Evolutionary conservation across 2,329 filamentous ascomycete species (phyloP).

Genomic region (Pestalotiopsis sp.): DNA sequence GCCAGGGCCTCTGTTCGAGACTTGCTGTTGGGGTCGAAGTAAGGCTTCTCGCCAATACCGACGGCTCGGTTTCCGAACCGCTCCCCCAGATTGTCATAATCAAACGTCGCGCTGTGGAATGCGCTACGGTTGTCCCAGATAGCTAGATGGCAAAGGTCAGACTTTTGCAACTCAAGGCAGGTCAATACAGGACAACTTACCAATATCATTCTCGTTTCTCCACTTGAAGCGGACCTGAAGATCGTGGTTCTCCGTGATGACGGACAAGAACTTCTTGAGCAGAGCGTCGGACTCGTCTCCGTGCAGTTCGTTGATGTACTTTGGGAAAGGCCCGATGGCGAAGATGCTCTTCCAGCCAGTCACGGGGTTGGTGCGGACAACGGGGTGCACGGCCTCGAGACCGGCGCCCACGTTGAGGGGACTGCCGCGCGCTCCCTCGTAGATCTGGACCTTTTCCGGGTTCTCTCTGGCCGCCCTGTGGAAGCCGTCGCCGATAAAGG

Average conservation of each 20-base stretch:
- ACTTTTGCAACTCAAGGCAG: neutral
- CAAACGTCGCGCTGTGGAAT: slow-evolving; percentile 62
- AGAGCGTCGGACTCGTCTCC: slow-evolving; percentile 44
- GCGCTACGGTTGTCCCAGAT: slow-evolving; percentile 66
- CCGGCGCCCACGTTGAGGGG: slow-evolving; percentile 49
- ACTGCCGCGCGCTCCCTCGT: slow-evolving; percentile 37
- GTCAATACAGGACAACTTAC: slow-evolving; percentile 24
- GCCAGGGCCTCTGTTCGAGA: slow-evolving; percentile 33
- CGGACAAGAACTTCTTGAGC: slow-evolving; percentile 41
- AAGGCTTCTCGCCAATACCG: slow-evolving; percentile 57
- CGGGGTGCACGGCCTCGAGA: slow-evolving; percentile 53
- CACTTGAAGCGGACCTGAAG: slow-evolving; percentile 51
- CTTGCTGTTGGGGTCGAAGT: slow-evolving; percentile 52
- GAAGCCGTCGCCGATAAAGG: slow-evolving; percentile 42
- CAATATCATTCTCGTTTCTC: slow-evolving; percentile 45
- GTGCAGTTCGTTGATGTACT: slow-evolving; percentile 45
- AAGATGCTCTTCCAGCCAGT: slow-evolving; percentile 60
- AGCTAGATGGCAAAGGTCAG: slow-evolving; percentile 31
- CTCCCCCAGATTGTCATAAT: slow-evolving; percentile 55
- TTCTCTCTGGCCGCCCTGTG: slow-evolving; percentile 32
- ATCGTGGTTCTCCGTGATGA: slow-evolving; percentile 50
- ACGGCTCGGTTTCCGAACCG: slow-evolving; percentile 56
- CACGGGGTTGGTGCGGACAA: slow-evolving; percentile 63
- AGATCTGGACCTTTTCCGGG: slow-evolving; percentile 32
- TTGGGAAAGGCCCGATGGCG: slow-evolving; percentile 43